Evolutionary conservation across 2,329 filamentous ascomycete genomes (phyloP).

Genomic region (Ilyonectria sp.): DNA sequence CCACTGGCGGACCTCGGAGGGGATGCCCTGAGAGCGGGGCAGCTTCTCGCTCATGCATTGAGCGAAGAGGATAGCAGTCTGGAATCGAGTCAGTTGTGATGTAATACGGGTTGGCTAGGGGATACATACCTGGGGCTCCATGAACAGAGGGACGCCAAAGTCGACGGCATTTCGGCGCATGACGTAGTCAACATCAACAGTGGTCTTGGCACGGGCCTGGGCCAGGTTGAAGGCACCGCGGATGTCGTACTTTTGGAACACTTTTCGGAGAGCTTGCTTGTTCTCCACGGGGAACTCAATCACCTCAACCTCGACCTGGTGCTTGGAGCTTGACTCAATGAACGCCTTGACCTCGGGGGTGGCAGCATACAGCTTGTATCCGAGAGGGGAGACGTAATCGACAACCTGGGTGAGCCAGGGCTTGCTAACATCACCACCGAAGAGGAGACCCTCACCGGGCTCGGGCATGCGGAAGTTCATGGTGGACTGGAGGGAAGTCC

Average conservation of each 20-base stretch:
- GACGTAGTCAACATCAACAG: conserved; percentile 95
- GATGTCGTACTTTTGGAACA: conserved; percentile 98
- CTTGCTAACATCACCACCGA: conserved; percentile 86
- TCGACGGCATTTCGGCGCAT: conserved; percentile 99
- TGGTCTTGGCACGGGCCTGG: conserved; percentile 84
- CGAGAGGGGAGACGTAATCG: conserved; percentile 88
- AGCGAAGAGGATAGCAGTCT: conserved; percentile 97
- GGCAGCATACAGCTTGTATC: conserved; percentile 95
- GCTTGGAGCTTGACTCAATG: conserved; percentile 80
- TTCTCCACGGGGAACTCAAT: conserved; percentile 98
- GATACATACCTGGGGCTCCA: conserved; percentile 91
- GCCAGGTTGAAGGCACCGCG: conserved; percentile 96
- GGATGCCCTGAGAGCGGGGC: conserved; percentile 88
- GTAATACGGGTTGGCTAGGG: not conserved
- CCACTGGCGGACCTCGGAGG: conserved; percentile 92
- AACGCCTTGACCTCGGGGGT: conserved; percentile 85
- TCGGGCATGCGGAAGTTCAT: conserved; percentile 99
- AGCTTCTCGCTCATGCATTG: conserved; percentile 98
- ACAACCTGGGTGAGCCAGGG: conserved; percentile 83
- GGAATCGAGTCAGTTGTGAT: conserved; percentile 48
- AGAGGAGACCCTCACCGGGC: conserved; percentile 93
- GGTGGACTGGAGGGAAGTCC: conserved; percentile 93
- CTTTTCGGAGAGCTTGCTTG: conserved; percentile 93
- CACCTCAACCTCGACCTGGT: conserved; percentile 81
- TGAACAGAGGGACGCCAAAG: conserved; percentile 97